Percentiles rank a stretch among this genome's conserved stretches.
Conservation (phyloP, 306 rosid genomes). For the Aeschynomene evenia region DNA sequence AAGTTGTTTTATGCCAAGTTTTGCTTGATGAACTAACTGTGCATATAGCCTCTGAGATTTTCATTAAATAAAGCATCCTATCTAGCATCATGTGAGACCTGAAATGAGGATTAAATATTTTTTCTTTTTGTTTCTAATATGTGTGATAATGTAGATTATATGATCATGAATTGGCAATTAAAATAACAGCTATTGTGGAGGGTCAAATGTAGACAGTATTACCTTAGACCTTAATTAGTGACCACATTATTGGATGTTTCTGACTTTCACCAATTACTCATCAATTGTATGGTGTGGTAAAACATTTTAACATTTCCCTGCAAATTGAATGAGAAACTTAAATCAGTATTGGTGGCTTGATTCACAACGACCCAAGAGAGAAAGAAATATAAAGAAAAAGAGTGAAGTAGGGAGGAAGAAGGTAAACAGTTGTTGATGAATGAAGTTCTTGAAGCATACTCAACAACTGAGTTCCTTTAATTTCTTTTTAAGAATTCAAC, state of each 20-base stretch:
- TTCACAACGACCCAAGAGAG: too few species aligned
- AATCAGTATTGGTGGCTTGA: too few species aligned
- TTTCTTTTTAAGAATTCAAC: too few species aligned
- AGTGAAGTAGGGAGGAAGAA: too few species aligned
- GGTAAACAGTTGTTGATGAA: too few species aligned
- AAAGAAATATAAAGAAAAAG: too few species aligned
- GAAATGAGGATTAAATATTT: not conserved
- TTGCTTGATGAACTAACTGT: not conserved
- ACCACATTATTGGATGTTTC: not conserved
- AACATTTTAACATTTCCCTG: not conserved
- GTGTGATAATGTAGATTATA: not conserved
- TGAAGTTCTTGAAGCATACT: too few species aligned
- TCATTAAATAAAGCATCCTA: not conserved
- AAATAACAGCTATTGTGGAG: not conserved
- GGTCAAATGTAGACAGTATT: not conserved
- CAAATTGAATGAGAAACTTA: not conserved
- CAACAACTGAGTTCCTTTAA: too few species aligned
- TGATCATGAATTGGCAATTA: not conserved
- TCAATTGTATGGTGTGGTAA: not conserved
- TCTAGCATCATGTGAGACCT: constrained; percentile 3
- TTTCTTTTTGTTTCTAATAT: not conserved
- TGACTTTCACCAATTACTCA: not conserved
- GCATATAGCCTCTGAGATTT: not conserved
- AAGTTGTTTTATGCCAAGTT: not conserved
- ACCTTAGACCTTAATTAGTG: too few species aligned